A percentile compares a stretch with the other conserved stretches of the same genome.
phyloP scores from a whole-genome alignment of 768 basidiomycete species.

The Epithele typhae region DNA sequence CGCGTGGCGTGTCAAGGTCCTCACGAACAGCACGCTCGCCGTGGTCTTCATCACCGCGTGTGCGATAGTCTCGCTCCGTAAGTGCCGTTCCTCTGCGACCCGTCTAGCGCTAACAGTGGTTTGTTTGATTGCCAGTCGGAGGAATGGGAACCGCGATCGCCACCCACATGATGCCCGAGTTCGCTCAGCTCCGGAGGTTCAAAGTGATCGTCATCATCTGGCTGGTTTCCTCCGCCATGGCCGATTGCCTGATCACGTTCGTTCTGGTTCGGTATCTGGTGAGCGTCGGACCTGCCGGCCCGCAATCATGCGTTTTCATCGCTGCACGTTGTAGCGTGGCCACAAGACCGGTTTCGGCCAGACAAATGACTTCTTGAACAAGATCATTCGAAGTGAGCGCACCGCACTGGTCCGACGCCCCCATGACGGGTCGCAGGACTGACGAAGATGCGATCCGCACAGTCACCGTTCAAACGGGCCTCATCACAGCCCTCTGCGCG shows the following conservation, averaged over 20 bases:
- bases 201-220: constrained; percentile 34
- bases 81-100: constrained; percentile 7
- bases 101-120: too few relatives aligned
- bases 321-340: constrained; percentile 33
- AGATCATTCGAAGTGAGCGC: constrained; percentile 35
- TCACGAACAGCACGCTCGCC: constrained; percentile 27
- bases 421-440: too few relatives aligned
- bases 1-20: constrained; percentile 37
- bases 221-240: constrained; percentile 37
- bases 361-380: constrained; percentile 40
- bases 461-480: constrained; percentile 37
- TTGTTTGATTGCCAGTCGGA: too few relatives aligned
- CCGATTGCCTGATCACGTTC: constrained; percentile 39
- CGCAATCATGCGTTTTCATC: too few relatives aligned
- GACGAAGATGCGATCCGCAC: too few relatives aligned
- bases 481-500: constrained; percentile 31
- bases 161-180: constrained; percentile 29
- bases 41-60: constrained; percentile 24
- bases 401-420: too few relatives aligned
- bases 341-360: constrained; percentile 39
- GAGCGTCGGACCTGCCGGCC: too few relatives aligned
- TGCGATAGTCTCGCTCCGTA: constrained; percentile 26
- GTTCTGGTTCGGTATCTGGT: constrained; percentile 43
- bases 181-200: constrained; percentile 30
- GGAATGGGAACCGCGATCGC: constrained; percentile 31